Conservation (phyloP, 202 grass and related monocot species). For the Hordeum pubiflorum region DNA sequence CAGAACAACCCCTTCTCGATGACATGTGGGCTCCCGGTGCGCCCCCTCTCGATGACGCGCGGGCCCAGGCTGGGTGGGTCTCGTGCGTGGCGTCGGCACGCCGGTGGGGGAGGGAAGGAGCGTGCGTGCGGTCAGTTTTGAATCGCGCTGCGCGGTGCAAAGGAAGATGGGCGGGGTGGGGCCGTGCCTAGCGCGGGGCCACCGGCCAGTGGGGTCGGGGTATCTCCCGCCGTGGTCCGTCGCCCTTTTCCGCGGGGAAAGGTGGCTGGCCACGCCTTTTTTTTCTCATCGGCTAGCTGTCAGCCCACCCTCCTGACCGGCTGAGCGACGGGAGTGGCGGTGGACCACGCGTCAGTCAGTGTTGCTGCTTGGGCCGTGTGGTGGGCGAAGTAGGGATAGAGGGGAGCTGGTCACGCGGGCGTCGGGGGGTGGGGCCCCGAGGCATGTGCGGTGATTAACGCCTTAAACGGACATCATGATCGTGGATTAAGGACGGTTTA, state of each 20-base stretch:
- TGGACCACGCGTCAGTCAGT: background rate
- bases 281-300: constrained; percentile 18
- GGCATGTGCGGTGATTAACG: constrained; percentile 5
- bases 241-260: background rate
- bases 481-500: background rate
- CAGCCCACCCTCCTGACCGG: background rate
- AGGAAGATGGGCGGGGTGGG: background rate
- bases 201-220: background rate
- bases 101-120: background rate
- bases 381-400: no score
- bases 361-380: background rate
- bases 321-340: background rate
- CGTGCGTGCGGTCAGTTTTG: background rate
- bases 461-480: background rate
- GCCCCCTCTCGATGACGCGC: background rate
- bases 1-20: background rate
- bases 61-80: background rate
- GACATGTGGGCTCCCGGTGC: background rate
- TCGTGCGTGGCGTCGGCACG: background rate
- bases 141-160: background rate
- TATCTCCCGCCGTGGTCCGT: background rate
- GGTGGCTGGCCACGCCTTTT: constrained; percentile 2
- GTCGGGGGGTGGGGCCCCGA: background rate
- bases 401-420: background rate
- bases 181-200: accelerated